Evolutionary conservation across 495 filamentous ascomycete species (phyloP), one percentile per base, ranked within the genome.

Genomic region (Daldinia loculata): DNA sequence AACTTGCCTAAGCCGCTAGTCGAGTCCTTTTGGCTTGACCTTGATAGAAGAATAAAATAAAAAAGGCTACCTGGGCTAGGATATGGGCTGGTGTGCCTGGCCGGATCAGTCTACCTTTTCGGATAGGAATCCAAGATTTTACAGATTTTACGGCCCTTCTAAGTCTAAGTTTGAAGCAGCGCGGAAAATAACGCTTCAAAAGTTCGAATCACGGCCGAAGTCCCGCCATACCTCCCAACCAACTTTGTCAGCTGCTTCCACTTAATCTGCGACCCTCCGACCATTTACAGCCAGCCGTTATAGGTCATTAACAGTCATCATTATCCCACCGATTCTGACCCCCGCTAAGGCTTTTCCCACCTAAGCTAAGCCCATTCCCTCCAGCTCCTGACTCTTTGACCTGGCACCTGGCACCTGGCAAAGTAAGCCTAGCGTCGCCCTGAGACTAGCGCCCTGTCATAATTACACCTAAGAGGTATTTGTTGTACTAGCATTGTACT

Each of bases 121-220:
- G 61, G 61, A 57, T 36, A 65, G 24, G 4, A 66, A n/a, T 56
- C 53, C 56, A 59, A 59, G 43, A 48, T 24, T 48, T 48, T 14
- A 67, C 63, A 59, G 43, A 48, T 24, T 48, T 48, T 14, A 67
- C 63, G 63, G 22, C 36, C 51, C 12, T 43, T 51, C 50, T 39
- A 51, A 22, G 57, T 59, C 26, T 22, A 59, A 71, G 61, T 36
- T 69, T 32, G 70, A 69, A 55, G n/a, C 48, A 22, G 45, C 30
- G 17, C 58, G 63, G 50, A 67, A 72, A 72, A 72, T 72, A 72
- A 56, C 71, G 66, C 66, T 69, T 62, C 15, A 36, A 14, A 12
- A 15, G 53, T 12, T 56, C 14, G 7, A 22, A 36, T n/a, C n/a
- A 38, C 27, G 62, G 61, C 62, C 71, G 63, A 64, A 66, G 58